phyloP scores from a whole-genome alignment of 2,329 filamentous ascomycete genomes.

The Aspergillus arachidicola region DNA sequence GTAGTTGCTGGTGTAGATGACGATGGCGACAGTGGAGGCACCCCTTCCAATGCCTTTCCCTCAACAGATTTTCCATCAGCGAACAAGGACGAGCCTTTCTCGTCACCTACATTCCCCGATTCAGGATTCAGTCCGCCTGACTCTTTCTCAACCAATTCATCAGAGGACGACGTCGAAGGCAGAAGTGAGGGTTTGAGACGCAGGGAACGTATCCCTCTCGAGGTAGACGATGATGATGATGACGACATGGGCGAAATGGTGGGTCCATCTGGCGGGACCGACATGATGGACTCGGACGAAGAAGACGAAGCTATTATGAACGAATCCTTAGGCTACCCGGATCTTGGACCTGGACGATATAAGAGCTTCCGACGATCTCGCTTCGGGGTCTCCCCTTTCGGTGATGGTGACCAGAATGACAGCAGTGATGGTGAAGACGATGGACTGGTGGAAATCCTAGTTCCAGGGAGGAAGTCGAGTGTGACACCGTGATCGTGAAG shows the following conservation, averaged over 20 bases:
- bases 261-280: slow-evolving; percentile 45
- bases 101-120: slow-evolving; percentile 40
- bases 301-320: slow-evolving; percentile 58
- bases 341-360: slow-evolving; percentile 52
- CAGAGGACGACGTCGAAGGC: slow-evolving; percentile 44
- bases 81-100: slow-evolving; percentile 30
- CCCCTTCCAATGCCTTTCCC: slow-evolving; percentile 31
- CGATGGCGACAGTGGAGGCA: slow-evolving; percentile 27
- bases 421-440: slow-evolving; percentile 48
- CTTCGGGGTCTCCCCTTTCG: slow-evolving; percentile 35
- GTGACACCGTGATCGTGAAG: slow-evolving; percentile 8
- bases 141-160: slow-evolving; percentile 44
- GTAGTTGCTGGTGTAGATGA: slow-evolving; percentile 42
- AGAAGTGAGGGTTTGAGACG: slow-evolving; percentile 41
- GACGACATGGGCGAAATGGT: slow-evolving; percentile 55
- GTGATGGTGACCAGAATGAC: slow-evolving; percentile 47
- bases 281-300: slow-evolving; percentile 55
- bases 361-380: slow-evolving; percentile 46
- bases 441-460: slow-evolving; percentile 49
- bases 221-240: slow-evolving; percentile 58
- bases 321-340: slow-evolving; percentile 70
- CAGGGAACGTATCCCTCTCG: slow-evolving; percentile 56
- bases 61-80: slow-evolving; percentile 33
- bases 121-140: slow-evolving; percentile 43
- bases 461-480: slow-evolving; percentile 43